Percentiles rank a stretch among this genome's conserved stretches.
Conservation (phyloP, 2,329 filamentous ascomycete species). For the Elsinoe australis region DNA sequence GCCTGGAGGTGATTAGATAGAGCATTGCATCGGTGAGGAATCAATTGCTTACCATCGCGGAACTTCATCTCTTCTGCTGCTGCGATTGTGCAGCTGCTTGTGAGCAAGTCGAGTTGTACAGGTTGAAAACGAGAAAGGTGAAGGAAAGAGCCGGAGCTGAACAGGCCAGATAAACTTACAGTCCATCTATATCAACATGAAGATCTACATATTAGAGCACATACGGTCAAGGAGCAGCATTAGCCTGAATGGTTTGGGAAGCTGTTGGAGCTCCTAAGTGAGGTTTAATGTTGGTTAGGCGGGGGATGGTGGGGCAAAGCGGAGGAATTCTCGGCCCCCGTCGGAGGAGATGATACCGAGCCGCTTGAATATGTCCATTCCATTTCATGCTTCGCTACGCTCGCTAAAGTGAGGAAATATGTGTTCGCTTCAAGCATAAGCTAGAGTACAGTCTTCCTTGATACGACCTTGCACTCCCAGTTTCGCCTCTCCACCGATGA, state of each 20-base stretch:
- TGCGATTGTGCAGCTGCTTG: too few species aligned
- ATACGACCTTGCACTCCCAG: constrained; percentile 60
- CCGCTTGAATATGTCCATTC: constrained; percentile 1
- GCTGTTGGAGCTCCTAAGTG: neutral
- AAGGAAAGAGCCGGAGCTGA: neutral
- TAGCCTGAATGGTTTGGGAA: constrained; percentile 17
- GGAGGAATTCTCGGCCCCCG: constrained; percentile 6
- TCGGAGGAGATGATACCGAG: constrained; percentile 8
- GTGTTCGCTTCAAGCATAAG: constrained; percentile 21
- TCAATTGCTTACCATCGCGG: constrained; percentile 44
- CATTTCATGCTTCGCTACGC: neutral
- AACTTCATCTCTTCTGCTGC: too few species aligned
- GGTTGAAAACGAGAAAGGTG: neutral
- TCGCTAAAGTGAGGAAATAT: neutral
- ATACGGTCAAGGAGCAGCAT: neutral
- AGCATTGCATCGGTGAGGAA: neutral
- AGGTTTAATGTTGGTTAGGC: neutral
- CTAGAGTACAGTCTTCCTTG: constrained; percentile 64
- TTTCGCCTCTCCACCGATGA: constrained; percentile 58
- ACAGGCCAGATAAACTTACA: neutral
- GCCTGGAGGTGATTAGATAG: constrained; percentile 28
- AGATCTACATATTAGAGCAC: constrained; percentile 9
- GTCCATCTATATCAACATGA: neutral
- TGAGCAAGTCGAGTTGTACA: too few species aligned
- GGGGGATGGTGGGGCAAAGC: neutral